These are phyloP conservation scores for Filobasidium floriforme DNA, from an alignment of 768 basidiomycete species.

Conservation along the genomic window DNA sequence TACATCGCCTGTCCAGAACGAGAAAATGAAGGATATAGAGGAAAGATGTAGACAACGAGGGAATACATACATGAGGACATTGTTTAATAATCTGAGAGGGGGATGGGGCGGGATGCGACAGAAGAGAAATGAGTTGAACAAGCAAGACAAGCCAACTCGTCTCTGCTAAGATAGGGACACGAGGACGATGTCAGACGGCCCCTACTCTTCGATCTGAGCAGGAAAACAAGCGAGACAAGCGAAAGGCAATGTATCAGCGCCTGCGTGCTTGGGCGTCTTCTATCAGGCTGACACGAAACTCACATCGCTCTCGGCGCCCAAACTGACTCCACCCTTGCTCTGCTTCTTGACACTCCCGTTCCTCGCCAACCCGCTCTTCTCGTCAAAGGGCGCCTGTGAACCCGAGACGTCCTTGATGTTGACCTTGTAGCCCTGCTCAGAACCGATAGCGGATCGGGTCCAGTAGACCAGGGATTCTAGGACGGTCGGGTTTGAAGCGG, in stretches of 20 bases:
- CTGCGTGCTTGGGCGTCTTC: too few species aligned
- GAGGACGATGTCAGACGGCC: too few species aligned
- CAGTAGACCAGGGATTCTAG: constrained; percentile 42
- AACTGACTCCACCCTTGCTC: constrained; percentile 25
- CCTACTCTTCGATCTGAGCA: background rate
- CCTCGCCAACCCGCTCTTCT: constrained; percentile 28
- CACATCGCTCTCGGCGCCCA: constrained; percentile 40
- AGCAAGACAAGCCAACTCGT: too few species aligned
- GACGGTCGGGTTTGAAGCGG: constrained; percentile 30
- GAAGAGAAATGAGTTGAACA: too few species aligned
- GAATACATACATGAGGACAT: too few species aligned
- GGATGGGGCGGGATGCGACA: too few species aligned
- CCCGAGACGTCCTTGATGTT: constrained; percentile 25
- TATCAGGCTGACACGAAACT: constrained; percentile 19
- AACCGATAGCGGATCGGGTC: constrained; percentile 34
- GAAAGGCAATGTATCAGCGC: too few species aligned
- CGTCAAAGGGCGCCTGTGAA: constrained; percentile 33
- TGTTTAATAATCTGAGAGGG: too few species aligned
- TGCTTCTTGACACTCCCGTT: constrained; percentile 18
- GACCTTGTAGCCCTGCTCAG: constrained; percentile 26
- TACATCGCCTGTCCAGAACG: too few species aligned
- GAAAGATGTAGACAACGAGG: too few species aligned
- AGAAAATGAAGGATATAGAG: too few species aligned
- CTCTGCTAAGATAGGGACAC: too few species aligned
- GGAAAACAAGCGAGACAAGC: background rate